Evolutionary conservation across 371 early-diverging fungal species (phyloP).

Genomic region (Lichtheimia corymbifera): DNA sequence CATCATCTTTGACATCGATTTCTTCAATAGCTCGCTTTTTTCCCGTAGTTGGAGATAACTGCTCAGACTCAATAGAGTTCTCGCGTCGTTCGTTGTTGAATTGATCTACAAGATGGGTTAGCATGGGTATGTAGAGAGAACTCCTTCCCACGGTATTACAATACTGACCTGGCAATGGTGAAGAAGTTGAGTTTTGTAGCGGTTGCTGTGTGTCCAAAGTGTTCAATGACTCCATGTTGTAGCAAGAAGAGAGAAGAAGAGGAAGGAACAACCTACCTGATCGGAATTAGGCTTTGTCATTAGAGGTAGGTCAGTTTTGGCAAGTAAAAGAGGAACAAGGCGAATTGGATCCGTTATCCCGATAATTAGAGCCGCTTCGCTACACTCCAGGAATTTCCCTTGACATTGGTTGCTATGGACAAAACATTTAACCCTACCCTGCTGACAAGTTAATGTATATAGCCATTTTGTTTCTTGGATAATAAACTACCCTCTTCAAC

Average conservation of each 20-base stretch:
- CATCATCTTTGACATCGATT: not conserved
- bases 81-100: not conserved
- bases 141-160: not conserved
- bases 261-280: not conserved
- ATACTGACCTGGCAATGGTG: not conserved
- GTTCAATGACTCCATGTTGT: not conserved
- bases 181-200: no score
- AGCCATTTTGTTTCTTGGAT: no score
- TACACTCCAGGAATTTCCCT: no score
- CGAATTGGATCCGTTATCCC: no score
- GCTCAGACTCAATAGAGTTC: not conserved
- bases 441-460: no score
- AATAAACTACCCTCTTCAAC: no score
- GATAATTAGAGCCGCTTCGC: no score
- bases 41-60: not conserved
- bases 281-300: slow-evolving; percentile 3
- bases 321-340: no score
- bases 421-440: no score
- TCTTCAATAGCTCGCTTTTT: slow-evolving; percentile 2
- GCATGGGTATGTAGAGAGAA: not conserved
- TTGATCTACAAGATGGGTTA: not conserved
- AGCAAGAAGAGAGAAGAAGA: not conserved
- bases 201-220: no score
- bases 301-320: not conserved
- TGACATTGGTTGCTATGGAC: no score